These are phyloP conservation scores for Cardamine occulta DNA, from an alignment of 345 rosid species.

Conservation along the genomic window DNA sequence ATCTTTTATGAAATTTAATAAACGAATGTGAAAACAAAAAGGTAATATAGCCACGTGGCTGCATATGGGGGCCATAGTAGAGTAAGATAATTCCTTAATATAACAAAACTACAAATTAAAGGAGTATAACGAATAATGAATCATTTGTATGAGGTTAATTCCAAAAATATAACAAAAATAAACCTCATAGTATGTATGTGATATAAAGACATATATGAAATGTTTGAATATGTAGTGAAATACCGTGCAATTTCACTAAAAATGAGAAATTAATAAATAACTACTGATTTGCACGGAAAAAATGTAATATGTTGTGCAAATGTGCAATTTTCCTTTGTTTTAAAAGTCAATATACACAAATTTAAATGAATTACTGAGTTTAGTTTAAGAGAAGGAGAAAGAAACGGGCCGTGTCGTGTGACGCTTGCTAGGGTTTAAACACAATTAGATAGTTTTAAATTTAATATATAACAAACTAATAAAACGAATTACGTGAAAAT, in stretches of 20 bases:
- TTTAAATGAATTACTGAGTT: background rate
- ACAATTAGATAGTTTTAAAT: background rate
- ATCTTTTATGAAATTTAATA: constrained; percentile 1
- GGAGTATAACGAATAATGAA: constrained; percentile 2
- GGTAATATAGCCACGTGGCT: constrained; percentile 37
- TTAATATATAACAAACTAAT: background rate
- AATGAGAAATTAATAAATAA: background rate
- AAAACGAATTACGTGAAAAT: background rate
- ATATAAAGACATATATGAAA: background rate
- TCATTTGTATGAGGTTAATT: background rate
- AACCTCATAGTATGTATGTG: background rate
- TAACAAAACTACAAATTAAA: background rate
- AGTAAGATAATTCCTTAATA: background rate
- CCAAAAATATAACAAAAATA: background rate
- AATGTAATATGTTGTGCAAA: background rate
- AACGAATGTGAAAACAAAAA: constrained; percentile 18
- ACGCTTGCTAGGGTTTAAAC: constrained; percentile 41
- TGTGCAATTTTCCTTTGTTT: background rate
- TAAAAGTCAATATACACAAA: constrained; percentile 8
- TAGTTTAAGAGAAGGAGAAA: constrained; percentile 20
- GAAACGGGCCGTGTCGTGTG: constrained; percentile 48
- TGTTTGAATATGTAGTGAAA: background rate
- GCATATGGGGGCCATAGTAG: constrained; percentile 46
- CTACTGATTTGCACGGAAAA: constrained; percentile 6
- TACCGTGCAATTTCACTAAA: constrained; percentile 5